Base-by-base conservation (phyloP, 2,329 filamentous ascomycete genomes). In the Fusarium succisae region DNA sequence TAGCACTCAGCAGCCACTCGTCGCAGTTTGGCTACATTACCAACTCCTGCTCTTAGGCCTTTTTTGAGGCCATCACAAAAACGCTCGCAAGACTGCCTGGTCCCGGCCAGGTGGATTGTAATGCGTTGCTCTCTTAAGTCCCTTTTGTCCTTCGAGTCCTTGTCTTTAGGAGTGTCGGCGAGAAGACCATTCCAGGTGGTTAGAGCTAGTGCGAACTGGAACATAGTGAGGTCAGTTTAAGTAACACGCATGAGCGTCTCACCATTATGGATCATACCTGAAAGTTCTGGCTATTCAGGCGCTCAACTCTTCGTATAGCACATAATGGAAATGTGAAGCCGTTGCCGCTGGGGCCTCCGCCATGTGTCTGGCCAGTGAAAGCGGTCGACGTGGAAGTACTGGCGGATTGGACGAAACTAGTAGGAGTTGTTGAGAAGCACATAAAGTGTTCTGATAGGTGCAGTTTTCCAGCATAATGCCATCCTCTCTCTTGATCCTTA, bases 21-120 rank as follows among this genome's bases (percentile, higher is more conserved):
- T 73, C 95, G 93, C 79, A 98, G 88, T 81, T 92, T 96, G 60
- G 92, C 92, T 8, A 98, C 94, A 74, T 95, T 95, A 70, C 94
- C 94, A 79, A 98, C 95, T 20, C 92, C 94, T 66, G 94, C 92
- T 71, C 96, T 89, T 57, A 99, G 85, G 2, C 95, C 95, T 80
- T 93, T 94, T 84, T 98, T 99, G 74, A 99, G 87, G 11, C 93
- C 94, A 84, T 99, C 96, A 82, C 96, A 99, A 84, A 99, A 99
- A 61, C 95, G 89, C 83, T 99, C 96, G 81, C 96, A 98, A 54
- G 93, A 91, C 80, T 93, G 94, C 63, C 96, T 91, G 80, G 93
- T 96, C 35, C 95, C 96, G 35, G 94, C 94, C 55, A 99, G 91
- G 82, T 98, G 94, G 69, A 99, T 90, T 3, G 95, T 98, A 75